Conservation (phyloP, 2,329 filamentous ascomycete species). For the Alternaria sp. region DNA sequence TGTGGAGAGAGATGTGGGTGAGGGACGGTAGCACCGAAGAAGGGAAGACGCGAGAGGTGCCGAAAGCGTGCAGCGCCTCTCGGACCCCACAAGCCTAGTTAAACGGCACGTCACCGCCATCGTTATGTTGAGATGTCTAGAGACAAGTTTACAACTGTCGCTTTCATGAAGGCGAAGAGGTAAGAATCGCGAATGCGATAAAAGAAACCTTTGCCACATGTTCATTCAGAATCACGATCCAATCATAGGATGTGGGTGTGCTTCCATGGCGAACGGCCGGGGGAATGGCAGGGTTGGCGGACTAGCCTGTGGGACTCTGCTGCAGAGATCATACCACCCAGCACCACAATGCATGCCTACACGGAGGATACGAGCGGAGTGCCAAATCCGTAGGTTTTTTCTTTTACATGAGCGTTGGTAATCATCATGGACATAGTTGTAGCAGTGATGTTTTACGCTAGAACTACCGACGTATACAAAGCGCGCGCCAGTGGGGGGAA, state of each 20-base stretch:
- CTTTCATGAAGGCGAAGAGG: background rate
- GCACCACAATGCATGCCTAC: background rate
- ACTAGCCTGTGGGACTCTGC: background rate
- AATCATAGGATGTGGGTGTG: background rate
- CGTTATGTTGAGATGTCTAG: background rate
- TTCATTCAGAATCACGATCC: background rate
- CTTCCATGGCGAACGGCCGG: background rate
- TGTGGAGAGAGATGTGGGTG: slow-evolving; percentile 11
- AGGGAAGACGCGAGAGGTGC: slow-evolving; percentile 9
- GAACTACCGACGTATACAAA: background rate
- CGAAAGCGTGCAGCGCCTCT: slow-evolving; percentile 10
- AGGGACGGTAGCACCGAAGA: slow-evolving; percentile 10
- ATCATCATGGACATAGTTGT: background rate
- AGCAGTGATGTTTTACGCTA: background rate
- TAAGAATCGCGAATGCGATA: background rate
- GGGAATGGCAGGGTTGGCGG: background rate
- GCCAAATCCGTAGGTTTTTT: background rate
- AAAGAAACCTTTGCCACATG: background rate
- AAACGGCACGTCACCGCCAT: slow-evolving; percentile 6
- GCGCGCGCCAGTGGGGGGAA: background rate
- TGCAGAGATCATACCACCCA: slow-evolving; percentile 4
- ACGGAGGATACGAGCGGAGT: background rate
- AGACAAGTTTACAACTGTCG: background rate
- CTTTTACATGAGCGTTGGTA: background rate
- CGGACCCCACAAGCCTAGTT: slow-evolving; percentile 8